Percentiles rank a stretch among this genome's conserved stretches.
phyloP scores from a whole-genome alignment of 441 rosid species.

The Gossypium gossypioides region DNA sequence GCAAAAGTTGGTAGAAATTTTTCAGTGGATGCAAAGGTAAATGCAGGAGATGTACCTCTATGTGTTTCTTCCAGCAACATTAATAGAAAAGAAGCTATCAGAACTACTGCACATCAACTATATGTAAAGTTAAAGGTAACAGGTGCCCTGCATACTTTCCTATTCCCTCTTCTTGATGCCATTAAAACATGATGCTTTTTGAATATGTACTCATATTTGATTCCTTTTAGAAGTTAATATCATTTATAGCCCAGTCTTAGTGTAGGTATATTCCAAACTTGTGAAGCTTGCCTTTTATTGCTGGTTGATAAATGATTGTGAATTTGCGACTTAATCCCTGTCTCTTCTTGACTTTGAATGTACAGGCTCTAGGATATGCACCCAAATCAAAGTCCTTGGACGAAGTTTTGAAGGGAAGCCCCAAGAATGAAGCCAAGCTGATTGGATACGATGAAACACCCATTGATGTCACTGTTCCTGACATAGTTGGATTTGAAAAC shows the following conservation, averaged over 20 bases:
- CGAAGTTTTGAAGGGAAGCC: slow-evolving; percentile 43
- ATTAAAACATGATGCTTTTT: slow-evolving; percentile 13
- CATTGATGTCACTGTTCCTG: slow-evolving; percentile 31
- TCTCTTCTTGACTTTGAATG: slow-evolving; percentile 14
- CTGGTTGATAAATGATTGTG: slow-evolving; percentile 1
- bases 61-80: slow-evolving; percentile 37
- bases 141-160: background rate
- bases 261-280: background rate
- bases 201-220: background rate
- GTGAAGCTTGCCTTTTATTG: background rate
- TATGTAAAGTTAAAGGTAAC: slow-evolving; percentile 57
- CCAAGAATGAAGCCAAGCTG: slow-evolving; percentile 54
- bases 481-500: slow-evolving; percentile 21
- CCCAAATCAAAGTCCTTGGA: slow-evolving; percentile 46
- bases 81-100: slow-evolving; percentile 55
- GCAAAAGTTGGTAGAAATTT: slow-evolving; percentile 32
- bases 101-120: slow-evolving; percentile 48
- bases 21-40: slow-evolving; percentile 46
- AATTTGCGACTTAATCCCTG: slow-evolving; percentile 6
- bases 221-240: background rate
- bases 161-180: background rate
- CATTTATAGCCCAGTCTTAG: background rate
- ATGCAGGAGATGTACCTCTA: slow-evolving; percentile 27
- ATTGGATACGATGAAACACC: slow-evolving; percentile 81
- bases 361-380: slow-evolving; percentile 53